Evolutionary conservation across 768 basidiomycete genomes (phyloP).

Genomic region (Polyporus arcularius): DNA sequence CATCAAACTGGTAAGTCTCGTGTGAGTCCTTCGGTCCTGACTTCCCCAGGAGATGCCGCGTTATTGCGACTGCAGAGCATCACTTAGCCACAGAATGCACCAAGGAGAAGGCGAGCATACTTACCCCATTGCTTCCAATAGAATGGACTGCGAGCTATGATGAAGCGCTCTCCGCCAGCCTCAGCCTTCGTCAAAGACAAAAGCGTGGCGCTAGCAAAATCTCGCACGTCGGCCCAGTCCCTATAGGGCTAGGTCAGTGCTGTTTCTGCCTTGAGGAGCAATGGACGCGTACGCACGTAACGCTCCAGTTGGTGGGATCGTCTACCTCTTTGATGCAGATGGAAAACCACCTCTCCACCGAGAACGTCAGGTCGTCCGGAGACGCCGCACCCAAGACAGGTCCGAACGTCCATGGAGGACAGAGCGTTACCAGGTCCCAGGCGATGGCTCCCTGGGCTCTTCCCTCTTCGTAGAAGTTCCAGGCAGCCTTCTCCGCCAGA

Average conservation of each 20-base stretch:
- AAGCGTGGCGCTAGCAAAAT: conserved; percentile 14
- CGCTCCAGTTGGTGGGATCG: not conserved
- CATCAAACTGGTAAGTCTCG: not conserved
- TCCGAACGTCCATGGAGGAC: conserved; percentile 38
- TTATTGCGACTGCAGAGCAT: not conserved
- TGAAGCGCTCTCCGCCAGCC: conserved; percentile 40
- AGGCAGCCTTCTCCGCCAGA: conserved; percentile 50
- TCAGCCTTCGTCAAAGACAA: conserved; percentile 21
- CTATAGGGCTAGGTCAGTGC: not conserved
- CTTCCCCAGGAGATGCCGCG: not conserved
- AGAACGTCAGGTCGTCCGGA: conserved; percentile 41
- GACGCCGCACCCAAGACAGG: conserved; percentile 1
- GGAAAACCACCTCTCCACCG: conserved; percentile 38
- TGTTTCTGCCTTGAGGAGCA: not conserved
- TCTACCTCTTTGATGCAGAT: conserved; percentile 26
- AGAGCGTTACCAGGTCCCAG: conserved; percentile 38
- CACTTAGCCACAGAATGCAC: not conserved
- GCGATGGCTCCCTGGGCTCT: conserved; percentile 25
- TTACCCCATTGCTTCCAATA: conserved; percentile 16
- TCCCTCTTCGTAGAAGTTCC: conserved; percentile 14
- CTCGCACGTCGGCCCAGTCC: conserved; percentile 24
- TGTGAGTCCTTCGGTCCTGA: not conserved
- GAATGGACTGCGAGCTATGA: conserved; percentile 26
- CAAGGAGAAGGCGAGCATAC: not conserved
- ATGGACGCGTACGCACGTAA: not conserved